A percentile compares a stretch with the other conserved stretches of the same genome.
phyloP scores from a whole-genome alignment of 257 asterid species.

The Solanum infundibuliforme region DNA sequence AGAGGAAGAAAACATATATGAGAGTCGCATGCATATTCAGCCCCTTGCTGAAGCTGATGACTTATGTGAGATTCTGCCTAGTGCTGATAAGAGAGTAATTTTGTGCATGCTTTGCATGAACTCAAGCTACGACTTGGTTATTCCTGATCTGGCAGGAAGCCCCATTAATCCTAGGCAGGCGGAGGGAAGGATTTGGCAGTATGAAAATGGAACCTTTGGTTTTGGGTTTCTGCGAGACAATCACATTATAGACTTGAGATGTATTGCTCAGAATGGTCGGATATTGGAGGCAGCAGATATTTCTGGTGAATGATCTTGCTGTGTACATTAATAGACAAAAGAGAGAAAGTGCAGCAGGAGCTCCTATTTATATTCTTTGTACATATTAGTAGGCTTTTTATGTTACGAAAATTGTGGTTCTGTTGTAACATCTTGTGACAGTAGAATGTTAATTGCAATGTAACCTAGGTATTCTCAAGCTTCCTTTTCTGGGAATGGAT shows the following conservation, averaged over 20 bases:
- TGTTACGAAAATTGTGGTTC: neutral
- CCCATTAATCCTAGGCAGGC: constrained; percentile 34
- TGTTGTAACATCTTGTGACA: neutral
- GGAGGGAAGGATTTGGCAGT: constrained; percentile 83
- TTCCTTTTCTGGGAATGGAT: neutral
- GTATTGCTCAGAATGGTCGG: constrained; percentile 38
- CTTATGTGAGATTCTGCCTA: constrained; percentile 7
- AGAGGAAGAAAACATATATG: constrained; percentile 50
- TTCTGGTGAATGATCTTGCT: constrained; percentile 12
- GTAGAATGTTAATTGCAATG: neutral
- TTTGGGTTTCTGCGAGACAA: constrained; percentile 68
- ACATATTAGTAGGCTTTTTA: neutral
- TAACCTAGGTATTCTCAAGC: neutral
- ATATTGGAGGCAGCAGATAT: constrained; percentile 38
- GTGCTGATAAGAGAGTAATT: constrained; percentile 25
- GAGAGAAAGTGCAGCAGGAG: neutral
- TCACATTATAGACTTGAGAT: constrained; percentile 55
- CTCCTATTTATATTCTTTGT: neutral
- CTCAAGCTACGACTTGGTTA: constrained; percentile 69
- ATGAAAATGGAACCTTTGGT: constrained; percentile 63
- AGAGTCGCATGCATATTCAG: constrained; percentile 42
- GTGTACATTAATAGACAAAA: neutral
- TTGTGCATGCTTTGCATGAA: constrained; percentile 55
- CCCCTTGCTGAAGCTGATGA: constrained; percentile 36
- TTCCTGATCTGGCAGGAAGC: constrained; percentile 47